These are phyloP conservation scores for Saturnispora dispora DNA, from an alignment of 805 yeast genomes.

Conservation along the genomic window DNA sequence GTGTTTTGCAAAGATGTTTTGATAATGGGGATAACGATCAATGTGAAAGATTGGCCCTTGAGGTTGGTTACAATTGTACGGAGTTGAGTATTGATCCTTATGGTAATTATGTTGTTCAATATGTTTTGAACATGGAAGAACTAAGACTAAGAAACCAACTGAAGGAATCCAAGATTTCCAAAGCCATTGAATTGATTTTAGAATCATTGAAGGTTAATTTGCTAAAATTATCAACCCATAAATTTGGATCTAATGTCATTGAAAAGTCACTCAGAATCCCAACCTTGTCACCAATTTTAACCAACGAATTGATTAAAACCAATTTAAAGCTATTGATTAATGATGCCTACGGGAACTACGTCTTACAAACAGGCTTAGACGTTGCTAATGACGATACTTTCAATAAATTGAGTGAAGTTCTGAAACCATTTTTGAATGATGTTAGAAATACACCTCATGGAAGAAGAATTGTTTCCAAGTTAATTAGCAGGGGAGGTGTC, in stretches of 20 bases:
- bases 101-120: conserved; percentile 95
- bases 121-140: conserved; percentile 48
- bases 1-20: conserved; percentile 90
- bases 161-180: conserved; percentile 24
- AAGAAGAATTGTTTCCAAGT: conserved; percentile 75
- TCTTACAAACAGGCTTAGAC: conserved; percentile 48
- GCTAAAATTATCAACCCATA: conserved; percentile 42
- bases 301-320: conserved; percentile 33
- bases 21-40: conserved; percentile 77
- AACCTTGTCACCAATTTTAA: conserved; percentile 36
- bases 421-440: conserved; percentile 68
- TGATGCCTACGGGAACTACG: conserved; percentile 54
- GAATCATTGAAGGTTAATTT: conserved; percentile 23
- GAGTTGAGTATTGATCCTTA: conserved; percentile 81
- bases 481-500: conserved; percentile 27
- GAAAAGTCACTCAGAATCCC: conserved; percentile 45
- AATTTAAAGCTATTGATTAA: conserved; percentile 37
- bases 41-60: conserved; percentile 53
- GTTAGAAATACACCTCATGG: conserved; percentile 92
- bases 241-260: conserved; percentile 53
- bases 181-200: conserved; percentile 24
- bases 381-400: conserved; percentile 46
- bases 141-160: conserved; percentile 23
- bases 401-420: conserved; percentile 42
- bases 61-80: conserved; percentile 61